Percentiles rank a stretch among this genome's conserved stretches.
Conservation (phyloP, 1,284 basidiomycete species). For the Malassezia obtusa region DNA sequence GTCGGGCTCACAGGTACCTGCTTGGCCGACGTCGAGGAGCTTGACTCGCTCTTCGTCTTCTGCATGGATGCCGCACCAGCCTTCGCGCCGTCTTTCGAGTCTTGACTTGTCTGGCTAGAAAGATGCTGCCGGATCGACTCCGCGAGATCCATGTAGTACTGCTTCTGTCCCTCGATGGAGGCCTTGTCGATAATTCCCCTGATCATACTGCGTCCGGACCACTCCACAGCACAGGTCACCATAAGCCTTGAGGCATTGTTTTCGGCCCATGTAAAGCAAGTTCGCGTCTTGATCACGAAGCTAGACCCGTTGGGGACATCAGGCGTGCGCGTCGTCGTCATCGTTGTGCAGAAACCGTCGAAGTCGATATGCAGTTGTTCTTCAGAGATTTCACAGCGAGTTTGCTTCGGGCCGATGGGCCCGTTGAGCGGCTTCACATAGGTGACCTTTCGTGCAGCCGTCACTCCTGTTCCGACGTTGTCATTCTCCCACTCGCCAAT, state of each 20-base stretch:
- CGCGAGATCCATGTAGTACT: conserved; percentile 75
- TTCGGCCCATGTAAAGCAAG: conserved; percentile 88
- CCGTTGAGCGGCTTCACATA: conserved; percentile 90
- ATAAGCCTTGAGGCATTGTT: conserved; percentile 65
- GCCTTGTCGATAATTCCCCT: conserved; percentile 90
- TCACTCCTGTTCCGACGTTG: background rate
- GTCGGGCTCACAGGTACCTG: background rate
- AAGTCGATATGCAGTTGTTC: conserved; percentile 72
- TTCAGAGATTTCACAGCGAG: conserved; percentile 85
- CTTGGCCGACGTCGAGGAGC: background rate
- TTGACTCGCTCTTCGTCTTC: conserved; percentile 49
- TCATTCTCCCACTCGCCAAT: conserved; percentile 49
- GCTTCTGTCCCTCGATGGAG: conserved; percentile 85
- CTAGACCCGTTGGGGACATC: conserved; percentile 87
- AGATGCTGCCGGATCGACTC: conserved; percentile 55
- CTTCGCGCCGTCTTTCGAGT: background rate
- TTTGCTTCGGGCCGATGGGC: conserved; percentile 81
- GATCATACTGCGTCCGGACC: conserved; percentile 91
- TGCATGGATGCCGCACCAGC: background rate
- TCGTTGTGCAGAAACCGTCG: conserved; percentile 68
- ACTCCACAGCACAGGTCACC: conserved; percentile 86
- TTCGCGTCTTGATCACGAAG: conserved; percentile 84
- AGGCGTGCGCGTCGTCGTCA: conserved; percentile 84
- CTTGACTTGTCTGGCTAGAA: too few species aligned
- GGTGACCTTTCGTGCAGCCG: conserved; percentile 64